Percentiles rank a stretch among this genome's conserved stretches.
Evolutionary conservation across 495 filamentous ascomycete species (phyloP).

Genomic region (Aspergillus incahuasiensis): DNA sequence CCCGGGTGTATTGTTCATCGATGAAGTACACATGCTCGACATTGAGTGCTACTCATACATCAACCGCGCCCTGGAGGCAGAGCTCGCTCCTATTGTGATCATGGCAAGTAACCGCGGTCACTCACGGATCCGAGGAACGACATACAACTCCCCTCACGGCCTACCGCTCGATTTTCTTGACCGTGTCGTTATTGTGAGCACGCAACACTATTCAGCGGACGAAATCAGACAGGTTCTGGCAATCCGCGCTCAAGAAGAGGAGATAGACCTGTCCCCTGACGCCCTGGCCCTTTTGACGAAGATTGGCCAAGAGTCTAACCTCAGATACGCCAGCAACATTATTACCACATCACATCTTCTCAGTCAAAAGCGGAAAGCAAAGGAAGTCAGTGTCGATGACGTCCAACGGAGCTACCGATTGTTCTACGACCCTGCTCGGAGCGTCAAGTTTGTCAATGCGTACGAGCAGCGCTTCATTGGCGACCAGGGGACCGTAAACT

Average conservation of each 20-base stretch:
- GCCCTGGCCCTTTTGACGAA: constrained; percentile 90
- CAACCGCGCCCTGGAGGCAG: constrained; percentile 91
- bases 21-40: constrained; percentile 99
- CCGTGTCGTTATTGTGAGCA: constrained; percentile 93
- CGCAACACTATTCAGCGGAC: constrained; percentile 76
- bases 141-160: constrained; percentile 86
- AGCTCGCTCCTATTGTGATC: constrained; percentile 95
- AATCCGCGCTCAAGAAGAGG: constrained; percentile 91
- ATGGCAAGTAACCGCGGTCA: constrained; percentile 98
- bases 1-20: constrained; percentile 95
- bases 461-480: constrained; percentile 93
- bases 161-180: constrained; percentile 95
- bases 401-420: constrained; percentile 89
- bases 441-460: constrained; percentile 82
- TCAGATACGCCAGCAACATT: constrained; percentile 91
- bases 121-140: constrained; percentile 88
- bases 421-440: constrained; percentile 85
- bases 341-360: constrained; percentile 90
- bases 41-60: constrained; percentile 98
- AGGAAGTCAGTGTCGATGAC: constrained; percentile 78
- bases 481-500: constrained; percentile 71
- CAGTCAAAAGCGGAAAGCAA: constrained; percentile 69
- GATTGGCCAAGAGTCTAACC: constrained; percentile 86
- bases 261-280: constrained; percentile 83
- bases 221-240: constrained; percentile 87